These are phyloP conservation scores for Stagonosporopsis vannaccii DNA, from an alignment of 2,329 filamentous ascomycete genomes.

Conservation along the genomic window DNA sequence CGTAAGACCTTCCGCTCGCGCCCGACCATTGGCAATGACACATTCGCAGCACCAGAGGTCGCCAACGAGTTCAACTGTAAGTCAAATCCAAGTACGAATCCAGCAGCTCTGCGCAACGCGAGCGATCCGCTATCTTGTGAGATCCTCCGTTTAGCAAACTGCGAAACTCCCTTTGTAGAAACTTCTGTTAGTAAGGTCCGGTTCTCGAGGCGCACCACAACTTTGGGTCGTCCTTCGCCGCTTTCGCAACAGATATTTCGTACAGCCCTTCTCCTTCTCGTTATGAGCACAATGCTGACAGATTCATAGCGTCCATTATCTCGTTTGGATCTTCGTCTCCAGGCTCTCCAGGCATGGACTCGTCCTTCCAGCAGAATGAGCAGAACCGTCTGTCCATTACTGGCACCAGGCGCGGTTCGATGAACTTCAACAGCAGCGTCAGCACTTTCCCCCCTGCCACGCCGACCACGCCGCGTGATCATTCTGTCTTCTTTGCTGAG, in stretches of 20 bases:
- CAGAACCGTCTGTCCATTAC: slow-evolving; percentile 86
- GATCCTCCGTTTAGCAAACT: slow-evolving; percentile 42
- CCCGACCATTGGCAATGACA: slow-evolving; percentile 56
- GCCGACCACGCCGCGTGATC: slow-evolving; percentile 73
- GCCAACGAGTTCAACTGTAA: slow-evolving; percentile 47
- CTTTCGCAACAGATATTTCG: slow-evolving; percentile 48
- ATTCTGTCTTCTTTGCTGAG: slow-evolving; percentile 64
- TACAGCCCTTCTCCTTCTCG: slow-evolving; percentile 13
- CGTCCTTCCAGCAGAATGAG: slow-evolving; percentile 73
- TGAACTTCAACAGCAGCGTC: slow-evolving; percentile 49
- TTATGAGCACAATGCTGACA: slow-evolving; percentile 36
- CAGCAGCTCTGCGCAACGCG: slow-evolving; percentile 37
- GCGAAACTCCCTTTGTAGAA: slow-evolving; percentile 37
- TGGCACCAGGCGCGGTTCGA: slow-evolving; percentile 53
- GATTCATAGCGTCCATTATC: slow-evolving; percentile 58
- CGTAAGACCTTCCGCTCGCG: slow-evolving; percentile 58
- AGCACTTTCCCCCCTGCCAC: slow-evolving; percentile 76
- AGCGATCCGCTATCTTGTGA: slow-evolving; percentile 39
- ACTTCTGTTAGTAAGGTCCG: slow-evolving; percentile 48
- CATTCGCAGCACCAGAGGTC: slow-evolving; percentile 53
- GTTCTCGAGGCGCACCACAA: slow-evolving; percentile 48
- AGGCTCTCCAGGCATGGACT: slow-evolving; percentile 76
- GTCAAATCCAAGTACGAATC: slow-evolving; percentile 31
- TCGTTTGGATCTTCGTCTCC: slow-evolving; percentile 71
- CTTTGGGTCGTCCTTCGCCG: slow-evolving; percentile 49